Conservation (phyloP, 2,329 filamentous ascomycete genomes). For the Colletotrichum paranaense region DNA sequence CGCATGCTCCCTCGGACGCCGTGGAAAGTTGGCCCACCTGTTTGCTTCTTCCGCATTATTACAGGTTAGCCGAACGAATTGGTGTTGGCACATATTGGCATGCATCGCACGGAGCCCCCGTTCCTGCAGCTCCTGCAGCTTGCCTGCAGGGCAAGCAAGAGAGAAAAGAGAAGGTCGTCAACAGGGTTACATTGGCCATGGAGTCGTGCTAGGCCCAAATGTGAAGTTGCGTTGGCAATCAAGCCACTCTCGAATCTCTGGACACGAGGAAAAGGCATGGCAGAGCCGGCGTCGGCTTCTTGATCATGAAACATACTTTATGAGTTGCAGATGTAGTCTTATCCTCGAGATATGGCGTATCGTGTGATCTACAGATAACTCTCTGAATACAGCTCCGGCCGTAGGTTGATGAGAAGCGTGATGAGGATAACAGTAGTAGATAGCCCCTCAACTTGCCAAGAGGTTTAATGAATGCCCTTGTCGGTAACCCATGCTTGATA, state of each 20-base stretch:
- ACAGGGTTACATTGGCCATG: constrained; percentile 18
- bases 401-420: no score
- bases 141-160: background rate
- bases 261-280: constrained; percentile 7
- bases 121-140: background rate
- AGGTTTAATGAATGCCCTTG: constrained; percentile 3
- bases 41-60: no score
- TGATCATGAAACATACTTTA: background rate
- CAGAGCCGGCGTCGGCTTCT: background rate
- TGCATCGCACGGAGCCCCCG: background rate
- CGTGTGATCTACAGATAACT: background rate
- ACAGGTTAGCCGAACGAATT: background rate
- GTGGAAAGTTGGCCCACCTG: no score
- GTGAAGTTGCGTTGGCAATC: background rate
- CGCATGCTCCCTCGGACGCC: background rate
- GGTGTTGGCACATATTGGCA: background rate
- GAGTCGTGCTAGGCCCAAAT: background rate
- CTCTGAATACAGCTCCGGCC: no score
- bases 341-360: background rate
- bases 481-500: constrained; percentile 7
- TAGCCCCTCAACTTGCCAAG: background rate
- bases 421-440: background rate
- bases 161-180: constrained; percentile 16
- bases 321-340: background rate
- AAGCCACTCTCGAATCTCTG: background rate